Evolutionary conservation across 331 rosid genomes (phyloP), one percentile per base, ranked within the genome.

Genomic region (Pyracantha coccinea): DNA sequence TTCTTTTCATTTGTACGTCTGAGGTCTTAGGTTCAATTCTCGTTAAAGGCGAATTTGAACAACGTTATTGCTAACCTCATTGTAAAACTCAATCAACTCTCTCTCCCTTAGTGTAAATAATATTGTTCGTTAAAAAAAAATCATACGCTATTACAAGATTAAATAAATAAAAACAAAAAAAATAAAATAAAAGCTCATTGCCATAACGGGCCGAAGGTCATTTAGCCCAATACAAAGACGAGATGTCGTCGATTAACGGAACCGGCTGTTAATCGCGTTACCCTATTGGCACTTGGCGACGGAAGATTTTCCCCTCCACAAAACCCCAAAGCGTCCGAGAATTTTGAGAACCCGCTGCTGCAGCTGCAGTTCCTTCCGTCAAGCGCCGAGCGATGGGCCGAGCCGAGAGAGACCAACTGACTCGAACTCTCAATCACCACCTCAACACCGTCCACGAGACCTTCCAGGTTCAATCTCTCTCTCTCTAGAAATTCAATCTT

Each of bases 401-500:
- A 63, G 75, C 70, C 0, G 93, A 83, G 84, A 90, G 78, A 68
- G 92, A 86, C 61, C 83, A 76, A 3, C 88, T 92, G 1, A 63
- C 71, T 80, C 77, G 57, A 28, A 17, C 82, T 44, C 80, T 90
- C 27, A 82, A 8, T 70, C 79, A 87, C 17, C 90, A 90, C 81
- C 91, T 89, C 50, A 78, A 82, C 66, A 86, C 85, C 71, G 79
- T 93, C 84, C 91, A 87, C 59, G 97, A 92, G 24, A 90, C 91
- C 70, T 85, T 89, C 3, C 91, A 86, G 88, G 92, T 84, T 35
- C 52, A 8, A 33, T 10, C 1, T 33, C 69, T 32, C 2, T 3
- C 32, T 68, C 41, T 21, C 4, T 38, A 4, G 1, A 65, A 23
- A 9, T 61, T 13, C 35, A 19, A 29, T 65, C 6, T 72, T 21